A percentile compares a stretch with the other conserved stretches of the same genome.
Evolutionary conservation across 2,329 filamentous ascomycete genomes (phyloP).

Genomic region (Fusarium xylarioides): DNA sequence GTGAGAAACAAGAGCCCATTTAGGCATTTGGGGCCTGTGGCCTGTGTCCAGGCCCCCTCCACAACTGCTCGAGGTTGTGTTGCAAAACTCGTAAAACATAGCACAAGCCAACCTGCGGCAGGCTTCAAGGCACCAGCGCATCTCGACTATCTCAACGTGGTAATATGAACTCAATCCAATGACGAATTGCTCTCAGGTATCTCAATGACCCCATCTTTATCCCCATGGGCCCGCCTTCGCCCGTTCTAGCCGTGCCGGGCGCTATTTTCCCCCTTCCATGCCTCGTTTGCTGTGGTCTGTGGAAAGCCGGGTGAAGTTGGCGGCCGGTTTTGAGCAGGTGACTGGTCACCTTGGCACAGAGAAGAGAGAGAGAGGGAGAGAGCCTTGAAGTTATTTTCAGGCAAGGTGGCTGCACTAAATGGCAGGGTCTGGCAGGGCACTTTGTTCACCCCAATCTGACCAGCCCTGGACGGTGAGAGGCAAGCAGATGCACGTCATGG

Average conservation of each 20-base stretch:
- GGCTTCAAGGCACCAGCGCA: conserved; percentile 5
- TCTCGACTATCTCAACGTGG: not conserved
- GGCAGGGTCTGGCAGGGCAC: conserved; percentile 14
- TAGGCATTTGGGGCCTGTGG: conserved; percentile 12
- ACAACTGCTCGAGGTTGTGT: not conserved
- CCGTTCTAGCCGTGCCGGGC: conserved; percentile 13
- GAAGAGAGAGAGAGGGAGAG: conserved; percentile 12
- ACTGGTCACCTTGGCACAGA: conserved; percentile 37
- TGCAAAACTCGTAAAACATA: conserved; percentile 19
- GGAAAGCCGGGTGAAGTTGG: conserved; percentile 3
- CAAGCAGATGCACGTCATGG: conserved; percentile 43
- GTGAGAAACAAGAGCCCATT: conserved; percentile 28
- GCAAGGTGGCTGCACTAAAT: conserved; percentile 29
- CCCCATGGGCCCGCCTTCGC: conserved; percentile 30
- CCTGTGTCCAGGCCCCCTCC: conserved; percentile 2
- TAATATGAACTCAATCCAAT: conserved; percentile 7
- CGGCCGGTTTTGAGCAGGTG: conserved; percentile 24
- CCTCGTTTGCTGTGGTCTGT: not conserved
- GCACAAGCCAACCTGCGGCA: conserved; percentile 12
- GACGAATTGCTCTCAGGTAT: conserved; percentile 13
- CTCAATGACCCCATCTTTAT: conserved; percentile 25
- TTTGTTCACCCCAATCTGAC: not conserved
- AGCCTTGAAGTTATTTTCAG: conserved; percentile 29
- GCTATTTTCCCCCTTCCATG: conserved; percentile 4
- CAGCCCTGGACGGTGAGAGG: conserved; percentile 25